These are phyloP conservation scores for Mycotypha africana DNA, from an alignment of 371 early-diverging fungal genomes.

Conservation along the genomic window DNA sequence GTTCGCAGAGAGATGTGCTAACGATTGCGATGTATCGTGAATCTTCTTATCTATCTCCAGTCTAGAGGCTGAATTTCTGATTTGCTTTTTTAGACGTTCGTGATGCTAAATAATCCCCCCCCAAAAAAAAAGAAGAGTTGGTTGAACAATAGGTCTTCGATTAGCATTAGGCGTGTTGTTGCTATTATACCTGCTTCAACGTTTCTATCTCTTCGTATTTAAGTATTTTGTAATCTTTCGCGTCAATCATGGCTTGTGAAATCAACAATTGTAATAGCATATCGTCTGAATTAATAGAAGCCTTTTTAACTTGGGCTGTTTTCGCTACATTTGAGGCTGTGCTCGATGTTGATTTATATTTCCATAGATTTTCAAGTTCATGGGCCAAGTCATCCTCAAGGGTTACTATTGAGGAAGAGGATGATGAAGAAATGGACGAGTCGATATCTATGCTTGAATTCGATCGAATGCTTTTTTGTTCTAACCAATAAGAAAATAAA, in stretches of 20 bases:
- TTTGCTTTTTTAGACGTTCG: slow-evolving; percentile 12
- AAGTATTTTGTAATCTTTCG: slow-evolving; percentile 50
- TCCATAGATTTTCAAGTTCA: slow-evolving; percentile 32
- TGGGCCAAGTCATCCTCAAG: slow-evolving; percentile 21
- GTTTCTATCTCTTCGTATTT: slow-evolving; percentile 49
- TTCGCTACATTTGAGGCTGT: no score
- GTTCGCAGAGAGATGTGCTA: slow-evolving; percentile 45
- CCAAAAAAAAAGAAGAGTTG: no score
- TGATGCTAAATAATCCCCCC: slow-evolving; percentile 23
- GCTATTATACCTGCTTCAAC: slow-evolving; percentile 39
- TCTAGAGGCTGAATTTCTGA: slow-evolving; percentile 11
- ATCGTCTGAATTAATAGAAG: slow-evolving; percentile 33
- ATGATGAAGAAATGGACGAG: slow-evolving; percentile 11
- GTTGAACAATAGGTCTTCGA: no score
- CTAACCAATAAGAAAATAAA: no score
- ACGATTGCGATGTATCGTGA: slow-evolving; percentile 59
- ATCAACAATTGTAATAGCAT: slow-evolving; percentile 52
- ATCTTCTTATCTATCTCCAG: slow-evolving; percentile 64
- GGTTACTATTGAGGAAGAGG: slow-evolving; percentile 12
- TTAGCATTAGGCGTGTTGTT: no score
- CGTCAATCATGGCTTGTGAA: slow-evolving; percentile 60
- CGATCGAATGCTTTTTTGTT: background rate
- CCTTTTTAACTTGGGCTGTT: background rate
- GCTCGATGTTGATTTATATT: slow-evolving; percentile 12
- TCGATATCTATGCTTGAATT: slow-evolving; percentile 1